Evolutionary conservation across 805 yeast species (phyloP).

Genomic region (Sugiyamaella boreocaroliniensis): DNA sequence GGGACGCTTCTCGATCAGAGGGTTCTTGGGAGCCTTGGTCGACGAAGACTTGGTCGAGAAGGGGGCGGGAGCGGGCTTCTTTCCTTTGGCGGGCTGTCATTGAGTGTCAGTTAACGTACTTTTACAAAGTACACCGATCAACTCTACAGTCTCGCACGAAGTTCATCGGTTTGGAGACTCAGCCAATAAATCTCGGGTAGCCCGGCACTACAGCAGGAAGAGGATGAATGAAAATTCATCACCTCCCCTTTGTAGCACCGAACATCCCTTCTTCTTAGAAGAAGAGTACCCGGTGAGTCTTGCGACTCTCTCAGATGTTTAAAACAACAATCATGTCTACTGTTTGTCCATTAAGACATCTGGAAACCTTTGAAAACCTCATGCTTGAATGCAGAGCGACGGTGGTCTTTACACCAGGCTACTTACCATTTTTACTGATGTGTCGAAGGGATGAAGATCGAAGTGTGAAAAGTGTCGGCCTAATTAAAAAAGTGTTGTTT

Average conservation of each 20-base stretch:
- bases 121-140: constrained; percentile 11
- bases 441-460: constrained; percentile 8
- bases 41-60: constrained; percentile 59
- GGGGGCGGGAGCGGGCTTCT: constrained; percentile 98
- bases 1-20: constrained; percentile 84
- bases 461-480: background rate
- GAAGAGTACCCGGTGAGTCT: background rate
- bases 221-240: too few species aligned
- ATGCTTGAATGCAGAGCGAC: background rate
- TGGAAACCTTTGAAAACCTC: background rate
- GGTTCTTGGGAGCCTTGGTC: constrained; percentile 54
- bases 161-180: constrained; percentile 15
- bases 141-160: constrained; percentile 30
- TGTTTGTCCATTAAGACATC: background rate
- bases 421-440: constrained; percentile 10
- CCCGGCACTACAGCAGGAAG: too few species aligned
- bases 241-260: too few species aligned
- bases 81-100: constrained; percentile 32
- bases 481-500: background rate
- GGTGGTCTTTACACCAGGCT: background rate
- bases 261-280: too few species aligned
- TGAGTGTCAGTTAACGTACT: constrained; percentile 16
- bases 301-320: background rate
- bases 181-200: constrained; percentile 8
- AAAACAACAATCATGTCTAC: background rate